Conservation (phyloP, 1,284 basidiomycete genomes). For the Fomitopsis betulina region DNA sequence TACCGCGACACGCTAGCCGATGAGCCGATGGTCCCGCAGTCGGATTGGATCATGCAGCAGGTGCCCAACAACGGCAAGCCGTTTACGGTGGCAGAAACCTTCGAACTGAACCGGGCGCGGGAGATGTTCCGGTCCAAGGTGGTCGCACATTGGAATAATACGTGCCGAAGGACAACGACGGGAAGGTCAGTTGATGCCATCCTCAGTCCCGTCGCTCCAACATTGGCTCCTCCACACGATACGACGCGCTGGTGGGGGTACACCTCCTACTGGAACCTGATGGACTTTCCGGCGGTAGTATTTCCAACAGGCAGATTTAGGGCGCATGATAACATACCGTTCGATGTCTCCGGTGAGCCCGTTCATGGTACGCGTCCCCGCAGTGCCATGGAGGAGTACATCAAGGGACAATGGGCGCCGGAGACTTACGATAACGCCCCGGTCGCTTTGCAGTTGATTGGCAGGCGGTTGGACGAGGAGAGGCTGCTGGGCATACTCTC, state of each 20-base stretch:
- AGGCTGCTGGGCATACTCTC: constrained; percentile 41
- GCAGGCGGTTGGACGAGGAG: constrained; percentile 46
- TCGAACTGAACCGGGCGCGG: constrained; percentile 40
- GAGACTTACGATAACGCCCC: constrained; percentile 40
- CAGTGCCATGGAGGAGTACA: constrained; percentile 34
- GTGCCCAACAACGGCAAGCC: constrained; percentile 30
- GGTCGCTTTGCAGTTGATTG: constrained; percentile 43
- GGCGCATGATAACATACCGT: constrained; percentile 15
- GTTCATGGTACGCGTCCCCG: constrained; percentile 25
- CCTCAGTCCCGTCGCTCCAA: constrained; percentile 48
- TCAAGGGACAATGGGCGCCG: constrained; percentile 40
- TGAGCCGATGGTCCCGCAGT: constrained; percentile 39
- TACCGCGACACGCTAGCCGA: constrained; percentile 35
- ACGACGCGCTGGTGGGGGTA: constrained; percentile 49
- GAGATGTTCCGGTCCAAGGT: constrained; percentile 38
- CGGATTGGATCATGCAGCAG: constrained; percentile 45
- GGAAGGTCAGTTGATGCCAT: constrained; percentile 53
- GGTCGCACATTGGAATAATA: constrained; percentile 52
- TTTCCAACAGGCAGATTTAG: constrained; percentile 43
- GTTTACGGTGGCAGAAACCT: constrained; percentile 36
- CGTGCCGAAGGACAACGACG: constrained; percentile 35
- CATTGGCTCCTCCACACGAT: constrained; percentile 47
- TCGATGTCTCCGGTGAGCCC: constrained; percentile 17
- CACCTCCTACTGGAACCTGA: constrained; percentile 52
- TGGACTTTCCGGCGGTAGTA: constrained; percentile 48